Evolutionary conservation across 148 eudicot genomes (phyloP).

Genomic region (Rhododendron kiyosumense): DNA sequence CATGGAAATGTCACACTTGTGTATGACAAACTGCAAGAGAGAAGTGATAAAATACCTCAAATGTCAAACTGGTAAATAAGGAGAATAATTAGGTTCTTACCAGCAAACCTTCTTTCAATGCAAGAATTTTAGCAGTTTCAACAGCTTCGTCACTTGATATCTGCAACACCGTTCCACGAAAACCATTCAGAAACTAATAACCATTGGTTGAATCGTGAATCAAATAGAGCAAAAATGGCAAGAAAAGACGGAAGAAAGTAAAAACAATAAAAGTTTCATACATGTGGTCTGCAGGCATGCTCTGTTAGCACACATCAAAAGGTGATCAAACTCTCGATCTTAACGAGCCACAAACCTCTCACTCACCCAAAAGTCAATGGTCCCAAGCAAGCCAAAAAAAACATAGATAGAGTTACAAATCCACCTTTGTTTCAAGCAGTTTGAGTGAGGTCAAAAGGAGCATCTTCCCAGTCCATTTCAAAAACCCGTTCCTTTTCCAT

Average conservation of each 20-base stretch:
- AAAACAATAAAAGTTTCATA: background rate
- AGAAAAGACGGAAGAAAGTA: background rate
- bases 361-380: background rate
- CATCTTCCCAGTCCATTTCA: background rate
- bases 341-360: background rate
- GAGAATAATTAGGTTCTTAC: background rate
- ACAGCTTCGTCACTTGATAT: conserved; percentile 55
- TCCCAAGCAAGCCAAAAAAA: background rate
- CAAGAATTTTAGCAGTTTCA: conserved; percentile 45
- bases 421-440: background rate
- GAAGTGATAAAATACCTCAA: background rate
- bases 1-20: background rate
- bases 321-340: background rate
- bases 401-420: background rate
- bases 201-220: background rate
- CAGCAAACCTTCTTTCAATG: background rate
- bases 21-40: background rate
- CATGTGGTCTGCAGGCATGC: background rate
- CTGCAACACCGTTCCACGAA: conserved; percentile 3
- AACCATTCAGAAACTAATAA: background rate
- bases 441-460: background rate
- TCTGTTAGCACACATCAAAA: background rate
- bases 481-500: background rate
- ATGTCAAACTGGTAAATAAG: background rate
- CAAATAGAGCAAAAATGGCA: background rate